phyloP scores from a whole-genome alignment of 495 filamentous ascomycete genomes.

The Talaromyces nanjingensis region DNA sequence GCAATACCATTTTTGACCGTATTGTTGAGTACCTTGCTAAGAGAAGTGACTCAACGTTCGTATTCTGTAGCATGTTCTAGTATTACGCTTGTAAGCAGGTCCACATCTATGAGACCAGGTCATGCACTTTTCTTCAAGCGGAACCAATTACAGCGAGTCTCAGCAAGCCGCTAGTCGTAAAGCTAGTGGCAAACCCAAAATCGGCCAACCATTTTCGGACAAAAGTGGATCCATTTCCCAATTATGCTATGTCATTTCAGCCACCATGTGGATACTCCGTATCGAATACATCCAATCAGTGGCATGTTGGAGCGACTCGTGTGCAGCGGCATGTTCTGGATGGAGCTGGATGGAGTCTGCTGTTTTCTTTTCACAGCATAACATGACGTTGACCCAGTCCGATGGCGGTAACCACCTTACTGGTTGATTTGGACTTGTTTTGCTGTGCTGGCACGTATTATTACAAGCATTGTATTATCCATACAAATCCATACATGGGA shows the following conservation, averaged over 20 bases:
- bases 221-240: neutral
- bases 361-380: neutral
- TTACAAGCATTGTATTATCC: neutral
- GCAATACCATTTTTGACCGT: neutral
- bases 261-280: neutral
- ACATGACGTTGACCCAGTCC: neutral
- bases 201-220: neutral
- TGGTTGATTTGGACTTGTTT: neutral
- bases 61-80: neutral
- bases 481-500: neutral
- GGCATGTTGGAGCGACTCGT: neutral
- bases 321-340: neutral
- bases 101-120: neutral
- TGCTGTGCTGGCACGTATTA: neutral
- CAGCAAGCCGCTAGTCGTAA: neutral
- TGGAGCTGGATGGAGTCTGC: neutral
- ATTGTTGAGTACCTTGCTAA: neutral
- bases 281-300: neutral
- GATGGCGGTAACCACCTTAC: neutral
- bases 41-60: neutral
- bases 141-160: neutral
- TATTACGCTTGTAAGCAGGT: neutral
- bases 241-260: constrained; percentile 1
- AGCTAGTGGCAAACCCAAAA: constrained; percentile 2
- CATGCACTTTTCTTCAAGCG: neutral